Percentiles rank a stretch among this genome's conserved stretches.
Evolutionary conservation across 805 yeast species (phyloP).

Genomic region (Suhomyces canberraensis): DNA sequence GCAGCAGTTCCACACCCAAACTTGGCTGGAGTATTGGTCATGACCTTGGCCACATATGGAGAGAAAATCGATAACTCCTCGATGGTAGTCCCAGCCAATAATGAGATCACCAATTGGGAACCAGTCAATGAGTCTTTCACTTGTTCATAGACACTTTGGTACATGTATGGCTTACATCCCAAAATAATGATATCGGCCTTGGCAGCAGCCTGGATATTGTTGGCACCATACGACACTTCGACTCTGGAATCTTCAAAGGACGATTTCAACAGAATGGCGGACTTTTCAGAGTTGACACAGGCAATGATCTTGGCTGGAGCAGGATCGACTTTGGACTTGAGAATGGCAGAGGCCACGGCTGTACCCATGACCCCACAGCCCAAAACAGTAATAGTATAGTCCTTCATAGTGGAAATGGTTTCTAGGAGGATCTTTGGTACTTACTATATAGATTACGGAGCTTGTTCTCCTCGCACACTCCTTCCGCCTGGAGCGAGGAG

Average conservation of each 20-base stretch:
- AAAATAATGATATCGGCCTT: slow-evolving; percentile 69
- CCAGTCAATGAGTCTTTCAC: slow-evolving; percentile 46
- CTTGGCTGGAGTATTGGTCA: slow-evolving; percentile 97
- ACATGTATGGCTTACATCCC: slow-evolving; percentile 87
- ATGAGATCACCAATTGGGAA: slow-evolving; percentile 64
- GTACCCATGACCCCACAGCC: slow-evolving; percentile 98
- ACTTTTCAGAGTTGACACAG: slow-evolving; percentile 60
- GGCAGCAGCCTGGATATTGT: slow-evolving; percentile 57
- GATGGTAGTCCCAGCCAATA: slow-evolving; percentile 92
- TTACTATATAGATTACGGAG: too few species aligned
- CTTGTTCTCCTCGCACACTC: too few species aligned
- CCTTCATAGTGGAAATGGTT: slow-evolving; percentile 21
- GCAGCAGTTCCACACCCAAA: slow-evolving; percentile 94
- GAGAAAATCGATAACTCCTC: slow-evolving; percentile 56
- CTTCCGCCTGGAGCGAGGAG: too few species aligned
- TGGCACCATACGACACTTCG: slow-evolving; percentile 43
- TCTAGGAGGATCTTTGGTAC: too few species aligned
- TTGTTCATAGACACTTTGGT: slow-evolving; percentile 54
- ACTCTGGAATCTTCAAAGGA: slow-evolving; percentile 43
- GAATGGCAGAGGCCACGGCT: slow-evolving; percentile 80
- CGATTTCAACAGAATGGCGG: slow-evolving; percentile 42
- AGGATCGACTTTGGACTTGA: slow-evolving; percentile 46
- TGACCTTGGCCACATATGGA: slow-evolving; percentile 75
- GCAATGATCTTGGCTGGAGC: slow-evolving; percentile 74
- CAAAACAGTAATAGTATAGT: slow-evolving; percentile 67